Percentiles rank a stretch among this genome's conserved stretches.
These are phyloP conservation scores for Acer campestre DNA, from an alignment of 345 rosid species.

Conservation along the genomic window DNA sequence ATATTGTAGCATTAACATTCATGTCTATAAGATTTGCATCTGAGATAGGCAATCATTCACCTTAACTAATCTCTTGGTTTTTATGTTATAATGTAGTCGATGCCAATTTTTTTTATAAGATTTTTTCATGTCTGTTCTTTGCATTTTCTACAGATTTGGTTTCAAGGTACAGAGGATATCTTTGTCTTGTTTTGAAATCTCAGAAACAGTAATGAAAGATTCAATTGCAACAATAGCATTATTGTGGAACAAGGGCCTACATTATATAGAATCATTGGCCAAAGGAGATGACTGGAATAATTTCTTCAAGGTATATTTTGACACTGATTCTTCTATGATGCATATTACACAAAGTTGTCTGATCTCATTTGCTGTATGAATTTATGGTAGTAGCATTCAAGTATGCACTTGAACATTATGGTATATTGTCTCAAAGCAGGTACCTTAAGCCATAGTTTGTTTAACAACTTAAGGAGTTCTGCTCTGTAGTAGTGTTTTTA, in stretches of 20 bases:
- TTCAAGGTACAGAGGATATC: constrained; percentile 48
- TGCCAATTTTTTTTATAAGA: constrained; percentile 7
- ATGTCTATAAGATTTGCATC: neutral
- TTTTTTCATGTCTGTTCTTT: neutral
- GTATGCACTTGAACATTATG: neutral
- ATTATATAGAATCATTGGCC: constrained; percentile 42
- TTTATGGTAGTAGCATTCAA: neutral
- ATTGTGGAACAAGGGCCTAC: constrained; percentile 59
- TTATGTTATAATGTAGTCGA: neutral
- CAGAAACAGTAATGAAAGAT: constrained; percentile 50
- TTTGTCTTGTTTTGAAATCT: constrained; percentile 54
- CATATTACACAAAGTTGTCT: neutral
- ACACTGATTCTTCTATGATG: neutral
- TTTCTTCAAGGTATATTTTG: constrained; percentile 60
- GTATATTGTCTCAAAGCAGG: neutral
- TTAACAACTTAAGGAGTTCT: neutral
- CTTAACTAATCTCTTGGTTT: neutral
- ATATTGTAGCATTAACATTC: constrained; percentile 3
- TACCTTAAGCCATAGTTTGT: neutral
- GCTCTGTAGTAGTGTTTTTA: neutral
- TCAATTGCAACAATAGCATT: constrained; percentile 40
- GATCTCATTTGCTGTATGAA: neutral
- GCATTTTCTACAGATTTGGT: constrained; percentile 54
- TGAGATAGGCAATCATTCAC: neutral
- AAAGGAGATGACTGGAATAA: constrained; percentile 67